These are phyloP conservation scores for Pichia cephalocereana DNA, from an alignment of 805 yeast genomes.

Conservation along the genomic window DNA sequence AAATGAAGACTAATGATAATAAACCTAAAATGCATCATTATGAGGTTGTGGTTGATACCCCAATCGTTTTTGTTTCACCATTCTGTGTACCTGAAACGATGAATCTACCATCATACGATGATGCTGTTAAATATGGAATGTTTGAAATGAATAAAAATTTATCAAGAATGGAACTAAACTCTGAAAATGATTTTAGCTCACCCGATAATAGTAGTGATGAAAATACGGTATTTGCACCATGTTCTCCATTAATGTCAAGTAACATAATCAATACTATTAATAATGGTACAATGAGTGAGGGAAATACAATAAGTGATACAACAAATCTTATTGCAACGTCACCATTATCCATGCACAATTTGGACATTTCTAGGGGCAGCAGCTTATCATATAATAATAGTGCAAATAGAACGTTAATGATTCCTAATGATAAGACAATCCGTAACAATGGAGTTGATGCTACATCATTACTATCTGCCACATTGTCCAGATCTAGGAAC, in stretches of 20 bases:
- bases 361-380: too few species aligned
- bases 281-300: neutral
- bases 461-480: slow-evolving; percentile 5
- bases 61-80: slow-evolving; percentile 46
- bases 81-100: slow-evolving; percentile 24
- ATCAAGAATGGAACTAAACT: slow-evolving; percentile 5
- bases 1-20: slow-evolving; percentile 21
- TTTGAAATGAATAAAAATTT: slow-evolving; percentile 10
- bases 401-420: neutral
- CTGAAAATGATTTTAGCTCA: neutral
- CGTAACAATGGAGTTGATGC: neutral
- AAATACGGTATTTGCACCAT: slow-evolving; percentile 38
- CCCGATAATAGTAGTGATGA: slow-evolving; percentile 6
- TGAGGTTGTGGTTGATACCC: slow-evolving; percentile 75
- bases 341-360: slow-evolving; percentile 5
- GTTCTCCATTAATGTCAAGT: slow-evolving; percentile 35
- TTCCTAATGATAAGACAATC: neutral
- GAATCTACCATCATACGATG: slow-evolving; percentile 33
- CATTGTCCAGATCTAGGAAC: slow-evolving; percentile 5
- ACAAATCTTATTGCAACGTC: slow-evolving; percentile 25
- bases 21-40: slow-evolving; percentile 54
- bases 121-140: slow-evolving; percentile 18
- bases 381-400: neutral
- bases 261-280: slow-evolving; percentile 4
- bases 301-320: slow-evolving; percentile 6